Evolutionary conservation across 1,139 yeast species (phyloP).

Genomic region (Suhomyces anneliseae): DNA sequence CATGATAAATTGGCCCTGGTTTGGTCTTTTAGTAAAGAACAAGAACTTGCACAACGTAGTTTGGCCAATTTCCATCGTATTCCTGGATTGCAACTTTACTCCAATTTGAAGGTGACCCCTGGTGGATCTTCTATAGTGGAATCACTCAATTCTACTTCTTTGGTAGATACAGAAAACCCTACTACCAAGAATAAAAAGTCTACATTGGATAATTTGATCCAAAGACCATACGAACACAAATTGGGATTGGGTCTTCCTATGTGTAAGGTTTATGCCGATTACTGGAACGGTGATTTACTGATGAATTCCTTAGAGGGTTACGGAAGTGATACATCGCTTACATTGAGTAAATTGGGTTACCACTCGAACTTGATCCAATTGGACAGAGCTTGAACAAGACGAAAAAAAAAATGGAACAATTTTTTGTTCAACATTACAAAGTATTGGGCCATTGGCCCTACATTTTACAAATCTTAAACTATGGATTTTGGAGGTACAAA

Average conservation of each 20-base stretch:
- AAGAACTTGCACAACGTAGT: slow-evolving; percentile 55
- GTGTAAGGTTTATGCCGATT: slow-evolving; percentile 89
- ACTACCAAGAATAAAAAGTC: slow-evolving; percentile 33
- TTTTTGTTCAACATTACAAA: too few relatives aligned
- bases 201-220: slow-evolving; percentile 49
- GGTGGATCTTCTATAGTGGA: slow-evolving; percentile 41
- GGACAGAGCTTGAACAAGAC: slow-evolving; percentile 58
- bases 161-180: slow-evolving; percentile 41
- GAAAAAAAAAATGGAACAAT: not conserved
- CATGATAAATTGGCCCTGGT: slow-evolving; percentile 57
- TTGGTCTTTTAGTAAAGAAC: slow-evolving; percentile 83
- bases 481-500: too few relatives aligned
- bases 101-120: slow-evolving; percentile 40
- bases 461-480: too few relatives aligned
- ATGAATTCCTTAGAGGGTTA: slow-evolving; percentile 85
- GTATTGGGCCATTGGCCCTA: too few relatives aligned
- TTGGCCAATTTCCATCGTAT: slow-evolving; percentile 64
- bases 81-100: slow-evolving; percentile 55
- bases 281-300: slow-evolving; percentile 89
- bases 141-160: slow-evolving; percentile 31
- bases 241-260: slow-evolving; percentile 89
- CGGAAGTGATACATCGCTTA: slow-evolving; percentile 85
- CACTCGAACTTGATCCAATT: slow-evolving; percentile 64
- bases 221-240: slow-evolving; percentile 71
- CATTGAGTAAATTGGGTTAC: slow-evolving; percentile 74